These are phyloP conservation scores for grape (Vitis vinifera) DNA, from an alignment of 164 flowering plant species.

Conservation along the genomic window DNA sequence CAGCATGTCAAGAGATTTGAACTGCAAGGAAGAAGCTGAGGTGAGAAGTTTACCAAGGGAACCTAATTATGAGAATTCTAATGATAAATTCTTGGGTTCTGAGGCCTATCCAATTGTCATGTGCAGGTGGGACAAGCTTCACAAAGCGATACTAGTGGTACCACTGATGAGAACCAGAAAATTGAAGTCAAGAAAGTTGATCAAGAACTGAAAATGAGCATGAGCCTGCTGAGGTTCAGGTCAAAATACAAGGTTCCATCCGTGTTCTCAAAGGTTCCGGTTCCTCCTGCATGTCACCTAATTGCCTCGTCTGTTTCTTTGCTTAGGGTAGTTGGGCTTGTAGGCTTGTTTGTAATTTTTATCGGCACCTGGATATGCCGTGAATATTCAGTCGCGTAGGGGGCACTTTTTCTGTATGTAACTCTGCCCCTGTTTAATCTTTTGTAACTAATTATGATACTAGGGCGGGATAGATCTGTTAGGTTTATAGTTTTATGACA, in stretches of 20 bases:
- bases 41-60: slow-evolving; percentile 23
- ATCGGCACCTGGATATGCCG: slow-evolving; percentile 27
- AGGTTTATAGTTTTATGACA: too few relatives aligned
- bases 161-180: slow-evolving; percentile 10
- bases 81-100: not conserved
- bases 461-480: too few relatives aligned
- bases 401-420: not conserved
- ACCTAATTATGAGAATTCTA: not conserved
- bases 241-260: not conserved
- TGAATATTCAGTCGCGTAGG: not conserved
- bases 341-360: slow-evolving; percentile 20
- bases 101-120: not conserved
- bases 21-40: slow-evolving; percentile 16
- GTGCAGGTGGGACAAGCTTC: slow-evolving; percentile 28
- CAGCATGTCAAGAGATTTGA: slow-evolving; percentile 4
- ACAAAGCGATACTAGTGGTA: not conserved
- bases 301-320: slow-evolving; percentile 4
- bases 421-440: not conserved
- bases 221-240: slow-evolving; percentile 5
- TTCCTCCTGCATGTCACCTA: not conserved
- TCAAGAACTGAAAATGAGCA: not conserved
- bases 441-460: not conserved
- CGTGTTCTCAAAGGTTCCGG: slow-evolving; percentile 1
- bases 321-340: slow-evolving; percentile 21
- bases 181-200: not conserved